Percentiles rank a stretch among this genome's conserved stretches.
phyloP scores from a whole-genome alignment of 352 stramenopile genomes.

The Phytophthora pini region DNA sequence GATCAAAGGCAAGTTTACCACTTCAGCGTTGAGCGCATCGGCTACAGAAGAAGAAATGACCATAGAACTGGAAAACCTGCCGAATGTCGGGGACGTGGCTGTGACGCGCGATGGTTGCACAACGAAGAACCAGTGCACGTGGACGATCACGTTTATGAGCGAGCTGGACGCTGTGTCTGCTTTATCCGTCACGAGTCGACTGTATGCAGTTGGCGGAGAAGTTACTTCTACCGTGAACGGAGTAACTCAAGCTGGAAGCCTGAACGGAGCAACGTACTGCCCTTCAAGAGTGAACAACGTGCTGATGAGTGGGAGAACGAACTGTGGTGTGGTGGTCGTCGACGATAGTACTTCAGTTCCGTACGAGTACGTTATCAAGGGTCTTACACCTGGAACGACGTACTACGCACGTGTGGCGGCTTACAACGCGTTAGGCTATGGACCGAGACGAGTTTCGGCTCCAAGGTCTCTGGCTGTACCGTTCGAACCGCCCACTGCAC shows the following conservation, averaged over 20 bases:
- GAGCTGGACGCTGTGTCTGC: conserved; percentile 62
- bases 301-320: conserved; percentile 32
- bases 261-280: conserved; percentile 60
- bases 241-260: conserved; percentile 39
- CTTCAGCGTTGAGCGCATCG: conserved; percentile 79
- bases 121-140: conserved; percentile 71
- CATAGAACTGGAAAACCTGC: conserved; percentile 91
- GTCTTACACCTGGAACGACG: conserved; percentile 58
- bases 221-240: conserved; percentile 45
- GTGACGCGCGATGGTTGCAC: conserved; percentile 59
- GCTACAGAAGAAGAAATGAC: conserved; percentile 66
- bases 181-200: conserved; percentile 56
- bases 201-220: conserved; percentile 49
- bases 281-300: conserved; percentile 36
- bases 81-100: conserved; percentile 92
- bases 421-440: conserved; percentile 70
- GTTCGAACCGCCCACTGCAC: conserved; percentile 59
- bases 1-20: conserved; percentile 65
- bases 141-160: conserved; percentile 81
- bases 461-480: conserved; percentile 66
- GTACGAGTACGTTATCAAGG: conserved; percentile 62
- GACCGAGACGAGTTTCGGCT: conserved; percentile 60
- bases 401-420: conserved; percentile 82
- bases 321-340: conserved; percentile 41
- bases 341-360: conserved; percentile 31